A percentile compares a stretch with the other conserved stretches of the same genome.
Evolutionary conservation across 495 filamentous ascomycete genomes (phyloP).

Genomic region (Saxophila tyrrhenica): DNA sequence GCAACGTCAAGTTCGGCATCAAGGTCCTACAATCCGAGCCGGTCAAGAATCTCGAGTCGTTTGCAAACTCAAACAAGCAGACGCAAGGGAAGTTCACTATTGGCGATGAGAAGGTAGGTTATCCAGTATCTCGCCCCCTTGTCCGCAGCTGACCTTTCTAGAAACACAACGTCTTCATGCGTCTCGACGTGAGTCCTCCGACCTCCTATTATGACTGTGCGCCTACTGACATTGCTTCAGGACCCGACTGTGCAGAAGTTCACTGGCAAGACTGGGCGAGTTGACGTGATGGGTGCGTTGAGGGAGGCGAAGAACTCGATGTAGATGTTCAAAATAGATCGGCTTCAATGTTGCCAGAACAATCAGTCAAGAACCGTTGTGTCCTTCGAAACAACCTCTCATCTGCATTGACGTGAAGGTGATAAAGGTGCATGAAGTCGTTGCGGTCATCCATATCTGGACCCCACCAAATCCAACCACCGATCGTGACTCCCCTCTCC

Average conservation of each 20-base stretch:
- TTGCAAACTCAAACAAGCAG: slow-evolving; percentile 67
- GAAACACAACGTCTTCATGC: slow-evolving; percentile 97
- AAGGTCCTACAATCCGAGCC: slow-evolving; percentile 62
- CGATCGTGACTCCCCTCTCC: background rate
- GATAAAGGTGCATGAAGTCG: too few species aligned
- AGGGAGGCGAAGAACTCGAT: slow-evolving; percentile 79
- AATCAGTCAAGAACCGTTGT: too few species aligned
- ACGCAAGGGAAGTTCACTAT: slow-evolving; percentile 97
- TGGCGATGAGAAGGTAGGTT: slow-evolving; percentile 82
- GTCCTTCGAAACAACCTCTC: too few species aligned
- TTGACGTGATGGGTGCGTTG: slow-evolving; percentile 76
- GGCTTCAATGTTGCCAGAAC: too few species aligned
- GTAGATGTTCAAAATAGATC: background rate
- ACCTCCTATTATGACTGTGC: background rate
- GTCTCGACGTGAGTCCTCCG: slow-evolving; percentile 54
- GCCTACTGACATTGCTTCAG: slow-evolving; percentile 29
- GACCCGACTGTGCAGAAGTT: slow-evolving; percentile 76
- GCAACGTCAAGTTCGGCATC: slow-evolving; percentile 76
- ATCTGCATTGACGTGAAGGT: too few species aligned
- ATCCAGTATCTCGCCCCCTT: background rate
- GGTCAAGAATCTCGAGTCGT: slow-evolving; percentile 62
- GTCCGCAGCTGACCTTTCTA: slow-evolving; percentile 23
- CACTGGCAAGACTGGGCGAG: slow-evolving; percentile 68
- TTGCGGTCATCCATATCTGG: background rate
- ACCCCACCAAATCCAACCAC: background rate